Percentiles rank a stretch among this genome's conserved stretches.
Conservation (phyloP, 31 red algal species). For the Endocladia muricata region DNA sequence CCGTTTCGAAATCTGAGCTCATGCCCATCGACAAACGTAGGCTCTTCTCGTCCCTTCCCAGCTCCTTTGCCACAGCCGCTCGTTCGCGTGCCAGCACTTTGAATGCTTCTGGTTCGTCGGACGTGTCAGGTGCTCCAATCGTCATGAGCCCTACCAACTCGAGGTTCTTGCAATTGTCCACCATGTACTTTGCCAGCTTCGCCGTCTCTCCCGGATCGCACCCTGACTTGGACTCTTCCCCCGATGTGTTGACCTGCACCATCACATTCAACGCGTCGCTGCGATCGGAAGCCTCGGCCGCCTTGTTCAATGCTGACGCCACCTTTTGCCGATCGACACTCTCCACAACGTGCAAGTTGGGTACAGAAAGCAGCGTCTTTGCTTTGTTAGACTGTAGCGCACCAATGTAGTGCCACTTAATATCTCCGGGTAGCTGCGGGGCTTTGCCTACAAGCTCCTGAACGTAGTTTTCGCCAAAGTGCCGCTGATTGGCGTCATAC, state of each 20-base stretch:
- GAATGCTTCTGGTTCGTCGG: slow-evolving; percentile 57
- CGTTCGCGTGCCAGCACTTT: slow-evolving; percentile 24
- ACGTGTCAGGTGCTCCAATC: slow-evolving; percentile 74
- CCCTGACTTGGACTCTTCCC: slow-evolving; percentile 85
- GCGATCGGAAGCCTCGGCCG: slow-evolving; percentile 17
- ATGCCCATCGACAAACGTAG: slow-evolving; percentile 96
- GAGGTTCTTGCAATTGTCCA: slow-evolving; percentile 52
- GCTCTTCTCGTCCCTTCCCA: slow-evolving; percentile 13
- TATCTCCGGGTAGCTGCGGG: slow-evolving; percentile 54
- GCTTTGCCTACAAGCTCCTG: slow-evolving; percentile 91
- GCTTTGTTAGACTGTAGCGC: slow-evolving; percentile 94
- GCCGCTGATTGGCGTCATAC: slow-evolving; percentile 72
- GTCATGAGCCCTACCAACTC: slow-evolving; percentile 92
- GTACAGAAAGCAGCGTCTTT: slow-evolving; percentile 44
- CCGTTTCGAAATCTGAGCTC: slow-evolving; percentile 90
- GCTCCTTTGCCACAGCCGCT: slow-evolving; percentile 43
- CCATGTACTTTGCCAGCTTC: slow-evolving; percentile 52
- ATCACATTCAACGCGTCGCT: slow-evolving; percentile 74
- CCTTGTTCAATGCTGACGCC: slow-evolving; percentile 65
- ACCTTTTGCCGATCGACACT: slow-evolving; percentile 77
- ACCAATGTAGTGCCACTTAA: slow-evolving; percentile 97
- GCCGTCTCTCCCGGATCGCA: slow-evolving; percentile 52
- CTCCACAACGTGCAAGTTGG: slow-evolving; percentile 78
- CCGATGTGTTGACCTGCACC: slow-evolving; percentile 93
- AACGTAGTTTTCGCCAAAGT: slow-evolving; percentile 98